Evolutionary conservation across 768 basidiomycete genomes (phyloP).

Genomic region (Suillus subluteus): DNA sequence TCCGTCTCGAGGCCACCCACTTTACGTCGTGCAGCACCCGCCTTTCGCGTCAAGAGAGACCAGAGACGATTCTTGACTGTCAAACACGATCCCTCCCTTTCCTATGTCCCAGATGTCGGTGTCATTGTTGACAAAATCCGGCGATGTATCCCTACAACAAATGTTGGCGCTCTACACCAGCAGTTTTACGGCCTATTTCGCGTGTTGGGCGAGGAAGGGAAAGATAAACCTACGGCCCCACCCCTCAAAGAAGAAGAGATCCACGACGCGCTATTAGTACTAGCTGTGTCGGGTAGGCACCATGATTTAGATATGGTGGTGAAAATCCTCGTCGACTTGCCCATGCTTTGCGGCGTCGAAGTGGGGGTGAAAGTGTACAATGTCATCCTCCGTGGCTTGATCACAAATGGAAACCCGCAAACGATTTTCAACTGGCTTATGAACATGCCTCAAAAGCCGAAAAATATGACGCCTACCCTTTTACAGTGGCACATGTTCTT

Average conservation of each 20-base stretch:
- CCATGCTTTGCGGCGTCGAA: conserved; percentile 47
- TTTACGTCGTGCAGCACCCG: not conserved
- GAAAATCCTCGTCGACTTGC: conserved; percentile 54
- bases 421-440: conserved; percentile 54
- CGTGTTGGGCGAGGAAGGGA: not conserved
- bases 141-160: not conserved
- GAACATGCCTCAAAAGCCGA: conserved; percentile 55
- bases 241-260: conserved; percentile 33
- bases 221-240: not conserved
- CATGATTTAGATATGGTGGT: conserved; percentile 59
- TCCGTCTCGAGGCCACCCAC: conserved; percentile 9
- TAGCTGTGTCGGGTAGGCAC: conserved; percentile 55
- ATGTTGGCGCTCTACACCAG: conserved; percentile 8
- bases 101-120: not conserved
- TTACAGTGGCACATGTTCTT: conserved; percentile 62
- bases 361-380: conserved; percentile 52
- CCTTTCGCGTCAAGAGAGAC: conserved; percentile 1
- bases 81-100: conserved; percentile 6
- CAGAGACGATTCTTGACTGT: not conserved
- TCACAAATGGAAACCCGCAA: conserved; percentile 45
- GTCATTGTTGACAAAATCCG: conserved; percentile 10
- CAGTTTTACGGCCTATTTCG: conserved; percentile 5
- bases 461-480: conserved; percentile 47
- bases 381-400: conserved; percentile 51
- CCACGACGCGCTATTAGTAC: conserved; percentile 43